Evolutionary conservation across 495 filamentous ascomycete species (phyloP).

Genomic region (Penicillium malachiteum): DNA sequence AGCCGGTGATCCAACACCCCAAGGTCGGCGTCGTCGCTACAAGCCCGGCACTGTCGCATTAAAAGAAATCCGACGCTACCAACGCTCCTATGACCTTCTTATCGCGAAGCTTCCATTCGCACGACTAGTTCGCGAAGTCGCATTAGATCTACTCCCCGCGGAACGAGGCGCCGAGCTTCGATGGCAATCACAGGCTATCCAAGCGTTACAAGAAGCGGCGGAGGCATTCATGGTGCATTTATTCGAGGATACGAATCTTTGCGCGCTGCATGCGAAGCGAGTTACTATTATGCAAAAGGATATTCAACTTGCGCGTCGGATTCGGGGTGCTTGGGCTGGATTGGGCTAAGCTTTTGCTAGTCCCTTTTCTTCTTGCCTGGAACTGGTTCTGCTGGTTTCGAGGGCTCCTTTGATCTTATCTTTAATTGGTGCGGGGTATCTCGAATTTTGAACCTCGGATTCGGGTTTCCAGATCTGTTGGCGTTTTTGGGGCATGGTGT

Average conservation of each 20-base stretch:
- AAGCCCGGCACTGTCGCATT: conserved; percentile 82
- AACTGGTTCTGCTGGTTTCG: not conserved
- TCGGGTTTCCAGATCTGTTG: not conserved
- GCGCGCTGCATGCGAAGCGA: conserved; percentile 92
- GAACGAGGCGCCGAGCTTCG: conserved; percentile 61
- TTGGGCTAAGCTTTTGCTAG: conserved; percentile 42
- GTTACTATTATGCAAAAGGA: conserved; percentile 99
- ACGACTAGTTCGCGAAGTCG: conserved; percentile 86
- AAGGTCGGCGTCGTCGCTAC: conserved; percentile 65
- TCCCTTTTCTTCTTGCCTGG: not conserved
- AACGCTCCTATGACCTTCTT: conserved; percentile 77
- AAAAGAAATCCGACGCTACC: conserved; percentile 82
- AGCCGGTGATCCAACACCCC: conserved; percentile 74
- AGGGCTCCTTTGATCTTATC: not conserved
- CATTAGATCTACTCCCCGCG: conserved; percentile 53
- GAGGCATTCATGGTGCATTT: conserved; percentile 93
- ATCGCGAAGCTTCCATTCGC: conserved; percentile 82
- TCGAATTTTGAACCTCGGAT: not conserved
- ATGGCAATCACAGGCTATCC: conserved; percentile 91
- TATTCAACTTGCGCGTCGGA: conserved; percentile 84
- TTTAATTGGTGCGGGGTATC: not conserved
- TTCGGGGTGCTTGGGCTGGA: conserved; percentile 70
- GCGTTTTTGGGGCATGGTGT: conserved; percentile 22
- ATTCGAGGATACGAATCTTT: conserved; percentile 94
- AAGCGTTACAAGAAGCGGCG: conserved; percentile 85